Percentiles rank a stretch among this genome's conserved stretches.
Evolutionary conservation across 176 grass and related monocot species (phyloP).

Genomic region (Eremochloa ophiuroides): DNA sequence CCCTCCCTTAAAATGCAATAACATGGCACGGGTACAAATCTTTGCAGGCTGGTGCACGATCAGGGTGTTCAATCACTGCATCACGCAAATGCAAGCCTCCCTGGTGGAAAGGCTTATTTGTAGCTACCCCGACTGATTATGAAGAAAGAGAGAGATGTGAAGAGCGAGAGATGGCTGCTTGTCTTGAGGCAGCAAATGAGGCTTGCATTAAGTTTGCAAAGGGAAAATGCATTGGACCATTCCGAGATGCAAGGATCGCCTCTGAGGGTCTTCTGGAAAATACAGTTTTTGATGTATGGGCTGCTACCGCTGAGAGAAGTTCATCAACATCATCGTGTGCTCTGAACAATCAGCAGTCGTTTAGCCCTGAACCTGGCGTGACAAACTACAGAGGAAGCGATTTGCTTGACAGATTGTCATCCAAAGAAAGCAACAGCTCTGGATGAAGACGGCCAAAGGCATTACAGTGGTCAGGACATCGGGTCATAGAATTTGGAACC

Average conservation of each 20-base stretch:
- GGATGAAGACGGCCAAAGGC: neutral
- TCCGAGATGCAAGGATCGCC: slow-evolving; percentile 68
- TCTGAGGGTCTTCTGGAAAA: slow-evolving; percentile 26
- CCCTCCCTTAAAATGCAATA: no score
- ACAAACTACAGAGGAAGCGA: slow-evolving; percentile 51
- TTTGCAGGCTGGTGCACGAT: slow-evolving; percentile 57
- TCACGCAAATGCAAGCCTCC: slow-evolving; percentile 75
- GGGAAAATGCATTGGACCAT: slow-evolving; percentile 57
- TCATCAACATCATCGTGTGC: neutral
- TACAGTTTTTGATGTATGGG: slow-evolving; percentile 36
- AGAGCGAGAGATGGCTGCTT: slow-evolving; percentile 57
- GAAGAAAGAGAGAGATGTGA: slow-evolving; percentile 60
- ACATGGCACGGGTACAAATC: neutral
- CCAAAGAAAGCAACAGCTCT: slow-evolving; percentile 15
- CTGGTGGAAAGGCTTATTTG: slow-evolving; percentile 80
- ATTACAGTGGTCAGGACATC: neutral
- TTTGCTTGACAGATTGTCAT: slow-evolving; percentile 31
- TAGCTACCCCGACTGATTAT: slow-evolving; percentile 36
- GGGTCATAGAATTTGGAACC: neutral
- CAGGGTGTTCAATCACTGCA: slow-evolving; percentile 76
- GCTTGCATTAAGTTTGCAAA: slow-evolving; percentile 63
- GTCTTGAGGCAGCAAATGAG: slow-evolving; percentile 50
- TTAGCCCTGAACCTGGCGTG: neutral
- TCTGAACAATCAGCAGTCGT: neutral
- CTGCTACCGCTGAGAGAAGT: neutral